Evolutionary conservation across 2,329 filamentous ascomycete species (phyloP), one percentile per base, ranked within the genome.

Genomic region (Hirsutella minnesotensis): DNA sequence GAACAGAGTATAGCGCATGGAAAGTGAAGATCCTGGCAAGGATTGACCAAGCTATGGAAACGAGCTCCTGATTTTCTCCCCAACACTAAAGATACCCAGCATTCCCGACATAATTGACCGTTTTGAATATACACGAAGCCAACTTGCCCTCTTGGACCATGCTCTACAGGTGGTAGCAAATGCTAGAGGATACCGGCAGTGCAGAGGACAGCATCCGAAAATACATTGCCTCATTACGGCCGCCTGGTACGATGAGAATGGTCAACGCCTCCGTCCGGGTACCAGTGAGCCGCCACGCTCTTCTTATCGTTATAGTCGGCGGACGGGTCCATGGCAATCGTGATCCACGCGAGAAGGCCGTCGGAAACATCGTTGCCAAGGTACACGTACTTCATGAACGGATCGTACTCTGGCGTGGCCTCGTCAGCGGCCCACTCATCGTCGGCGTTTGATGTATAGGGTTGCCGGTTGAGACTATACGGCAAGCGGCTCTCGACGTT

Each of bases 1-100:
- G 71, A 51, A 66, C 66, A 34, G 77, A 81, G 10, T 88, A 79
- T 55, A 64, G 58, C 37, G 58, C 57, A 16, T 92, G 85, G 86
- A 81, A 81, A 58, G 66, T 69, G 4, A 62, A 58, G 1, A 72
- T 86, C 21, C 52, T 84, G 55, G 63, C 61, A 45, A 69, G 69
- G 49, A 75, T 86, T 45, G 58, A 73, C 37, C 67, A 75, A 49
- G 55, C 58, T 7, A n/a, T 35, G 13, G 15, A 15, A 9, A 20
- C 16, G 15, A 29, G 12, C 18, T 16, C n/a, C n/a, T 35, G 20
- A 35, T 5, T 16, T 16, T 9, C 9, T 35, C 15, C 16, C 16
- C 3, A 18, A 12, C 5, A n/a, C 33, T 3, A 35, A 5, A 34
- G 16, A 18, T 34, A 34, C 33, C 33, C 15, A n/a, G 8, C 33